phyloP scores from a whole-genome alignment of 2,329 filamentous ascomycete species.

The Penicillium sp. region DNA sequence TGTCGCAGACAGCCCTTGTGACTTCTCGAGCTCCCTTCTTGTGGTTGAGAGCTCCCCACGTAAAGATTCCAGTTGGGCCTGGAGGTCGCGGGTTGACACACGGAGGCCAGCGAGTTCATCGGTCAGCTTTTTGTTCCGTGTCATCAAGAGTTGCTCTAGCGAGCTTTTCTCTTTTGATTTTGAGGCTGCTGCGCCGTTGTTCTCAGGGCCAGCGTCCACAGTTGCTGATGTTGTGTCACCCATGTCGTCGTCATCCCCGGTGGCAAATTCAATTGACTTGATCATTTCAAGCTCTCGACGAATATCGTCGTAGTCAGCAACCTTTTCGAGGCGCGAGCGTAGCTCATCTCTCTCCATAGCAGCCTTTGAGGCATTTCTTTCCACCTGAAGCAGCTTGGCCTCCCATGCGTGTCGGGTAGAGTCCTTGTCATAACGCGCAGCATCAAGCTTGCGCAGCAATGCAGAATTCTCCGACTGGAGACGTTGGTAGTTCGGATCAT shows the following conservation, averaged over 20 bases:
- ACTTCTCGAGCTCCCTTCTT: constrained; percentile 79
- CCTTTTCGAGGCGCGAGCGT: constrained; percentile 75
- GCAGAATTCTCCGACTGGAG: constrained; percentile 91
- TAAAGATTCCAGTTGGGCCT: constrained; percentile 68
- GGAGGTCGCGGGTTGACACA: constrained; percentile 89
- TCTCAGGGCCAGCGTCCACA: constrained; percentile 18
- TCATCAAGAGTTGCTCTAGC: constrained; percentile 82
- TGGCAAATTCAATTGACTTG: constrained; percentile 96
- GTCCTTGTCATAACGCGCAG: constrained; percentile 75
- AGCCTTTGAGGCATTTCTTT: constrained; percentile 68
- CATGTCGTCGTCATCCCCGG: constrained; percentile 66
- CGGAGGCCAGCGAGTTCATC: constrained; percentile 89
- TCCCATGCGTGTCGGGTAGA: constrained; percentile 71
- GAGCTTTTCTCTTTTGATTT: constrained; percentile 65
- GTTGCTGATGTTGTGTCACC: constrained; percentile 37
- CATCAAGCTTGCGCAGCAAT: constrained; percentile 80
- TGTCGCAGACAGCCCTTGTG: constrained; percentile 76
- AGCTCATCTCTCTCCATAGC: constrained; percentile 75
- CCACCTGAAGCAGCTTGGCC: constrained; percentile 66
- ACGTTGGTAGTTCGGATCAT: constrained; percentile 82
- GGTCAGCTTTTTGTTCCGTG: constrained; percentile 91
- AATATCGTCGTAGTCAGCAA: constrained; percentile 91
- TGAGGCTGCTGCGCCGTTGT: constrained; percentile 45
- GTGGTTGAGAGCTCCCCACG: constrained; percentile 78
- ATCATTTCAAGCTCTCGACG: constrained; percentile 94